A percentile compares a stretch with the other conserved stretches of the same genome.
Evolutionary conservation across 1,284 basidiomycete species (phyloP).

Genomic region (Sporisorium scitamineum): DNA sequence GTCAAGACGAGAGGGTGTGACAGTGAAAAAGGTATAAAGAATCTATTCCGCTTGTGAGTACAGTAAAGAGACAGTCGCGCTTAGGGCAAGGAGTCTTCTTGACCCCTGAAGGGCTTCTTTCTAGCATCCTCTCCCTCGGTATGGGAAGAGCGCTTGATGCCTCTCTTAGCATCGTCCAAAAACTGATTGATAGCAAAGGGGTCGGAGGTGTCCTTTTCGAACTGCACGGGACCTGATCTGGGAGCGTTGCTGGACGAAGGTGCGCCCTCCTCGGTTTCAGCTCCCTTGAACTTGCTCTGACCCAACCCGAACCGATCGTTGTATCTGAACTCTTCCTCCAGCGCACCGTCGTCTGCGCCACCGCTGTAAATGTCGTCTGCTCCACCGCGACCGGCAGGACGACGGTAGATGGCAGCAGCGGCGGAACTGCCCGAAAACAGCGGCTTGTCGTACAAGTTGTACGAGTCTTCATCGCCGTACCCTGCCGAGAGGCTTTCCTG

Average conservation of each 20-base stretch:
- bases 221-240: conserved; percentile 86
- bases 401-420: conserved; percentile 96
- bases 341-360: conserved; percentile 87
- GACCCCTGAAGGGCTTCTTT: conserved; percentile 23
- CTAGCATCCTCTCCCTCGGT: conserved; percentile 17
- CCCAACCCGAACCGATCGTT: conserved; percentile 95
- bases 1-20: background rate
- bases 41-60: background rate
- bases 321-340: conserved; percentile 86
- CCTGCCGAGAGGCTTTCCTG: conserved; percentile 81
- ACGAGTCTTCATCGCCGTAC: conserved; percentile 92
- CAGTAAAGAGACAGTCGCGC: background rate
- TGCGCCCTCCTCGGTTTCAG: conserved; percentile 78
- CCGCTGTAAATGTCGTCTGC: conserved; percentile 76
- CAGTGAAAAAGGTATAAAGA: background rate
- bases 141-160: conserved; percentile 75
- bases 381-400: conserved; percentile 76
- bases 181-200: conserved; percentile 99
- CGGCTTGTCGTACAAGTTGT: conserved; percentile 93
- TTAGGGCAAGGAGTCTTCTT: background rate
- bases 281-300: conserved; percentile 83
- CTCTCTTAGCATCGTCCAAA: conserved; percentile 94
- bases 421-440: conserved; percentile 95
- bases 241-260: conserved; percentile 65
- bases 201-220: conserved; percentile 95